Evolutionary conservation across 768 basidiomycete species (phyloP).

Genomic region (Russula emetica): DNA sequence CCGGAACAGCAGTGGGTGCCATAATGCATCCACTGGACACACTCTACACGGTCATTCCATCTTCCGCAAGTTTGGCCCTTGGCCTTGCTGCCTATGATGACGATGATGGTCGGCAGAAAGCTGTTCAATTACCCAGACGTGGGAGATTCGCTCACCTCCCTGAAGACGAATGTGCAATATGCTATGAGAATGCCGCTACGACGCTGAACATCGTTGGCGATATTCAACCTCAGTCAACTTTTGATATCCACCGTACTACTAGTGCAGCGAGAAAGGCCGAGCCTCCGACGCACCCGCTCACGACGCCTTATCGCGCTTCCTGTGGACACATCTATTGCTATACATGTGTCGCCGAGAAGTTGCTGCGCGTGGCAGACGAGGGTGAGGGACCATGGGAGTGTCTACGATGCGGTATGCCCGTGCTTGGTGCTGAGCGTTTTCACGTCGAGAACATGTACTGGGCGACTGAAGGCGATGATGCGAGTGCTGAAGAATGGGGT

Average conservation of each 20-base stretch:
- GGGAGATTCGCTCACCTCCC: constrained; percentile 72
- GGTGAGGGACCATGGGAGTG: constrained; percentile 73
- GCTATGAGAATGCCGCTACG: constrained; percentile 69
- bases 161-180: constrained; percentile 82
- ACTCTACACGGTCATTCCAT: constrained; percentile 34
- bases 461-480: constrained; percentile 38
- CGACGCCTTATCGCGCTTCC: constrained; percentile 77
- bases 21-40: constrained; percentile 33
- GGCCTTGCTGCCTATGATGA: constrained; percentile 12
- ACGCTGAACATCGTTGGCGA: constrained; percentile 46
- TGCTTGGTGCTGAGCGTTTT: constrained; percentile 61
- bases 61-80: constrained; percentile 33
- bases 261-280: constrained; percentile 36
- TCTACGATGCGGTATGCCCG: constrained; percentile 66
- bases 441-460: constrained; percentile 28
- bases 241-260: constrained; percentile 28
- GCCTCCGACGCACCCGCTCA: constrained; percentile 59
- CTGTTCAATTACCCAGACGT: constrained; percentile 26
- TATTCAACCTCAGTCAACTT: constrained; percentile 29
- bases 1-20: constrained; percentile 34
- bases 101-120: not conserved
- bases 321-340: constrained; percentile 92
- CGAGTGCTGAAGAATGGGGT: constrained; percentile 58
- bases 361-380: constrained; percentile 70
- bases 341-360: constrained; percentile 80